Base-by-base conservation (phyloP, 352 stramenopile genomes). In the Phytopythium boreale region DNA sequence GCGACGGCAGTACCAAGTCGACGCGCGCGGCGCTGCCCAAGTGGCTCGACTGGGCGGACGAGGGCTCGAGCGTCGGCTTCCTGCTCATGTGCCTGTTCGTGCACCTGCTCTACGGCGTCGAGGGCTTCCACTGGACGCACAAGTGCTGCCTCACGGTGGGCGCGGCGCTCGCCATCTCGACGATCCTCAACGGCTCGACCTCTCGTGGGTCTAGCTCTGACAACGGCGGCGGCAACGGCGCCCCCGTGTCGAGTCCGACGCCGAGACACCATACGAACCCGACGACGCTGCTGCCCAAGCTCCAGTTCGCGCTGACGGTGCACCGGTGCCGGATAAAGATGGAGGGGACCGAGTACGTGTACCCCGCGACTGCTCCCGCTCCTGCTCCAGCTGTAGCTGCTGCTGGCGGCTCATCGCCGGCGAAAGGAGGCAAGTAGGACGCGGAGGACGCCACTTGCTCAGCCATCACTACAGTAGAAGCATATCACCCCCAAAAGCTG, bases 111-210 rank as follows among this genome's bases (percentile, higher is more conserved):
- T 90, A 92, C 46, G 86, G 86, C 34, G 86, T 94, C 31, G 84
- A 94, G 43, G 86, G 83, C 36, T 94, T 94, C 56, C 86, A 94
- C 62, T 94, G 86, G 86, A 79, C 82, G 26, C 86, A 94, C 73
- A 94, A 94, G 67, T 92, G 82, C 67, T 94, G 86, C 61, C 75
- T 94, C 52, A 94, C 86, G 1, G 74, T 91, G 34, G 86, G 86
- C 56, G 86, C 86, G 0, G 86, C 86, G 17, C 75, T 94, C 19
- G 86, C 86, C 17, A 94, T 94, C 57, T 90, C 84, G 10, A 94
- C 83, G 14, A 88, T 94, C 58, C 70, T 94, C 5, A 89, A 93
- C 36, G 84, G 83, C 6, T 88, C 83, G 19, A 60, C 67, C 10
- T 39, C 2, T 67, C 70, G 26, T 68, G 72, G 68, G 7, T 70